Evolutionary conservation across 2,329 filamentous ascomycete genomes (phyloP).

Genomic region (Drechmeria coniospora): DNA sequence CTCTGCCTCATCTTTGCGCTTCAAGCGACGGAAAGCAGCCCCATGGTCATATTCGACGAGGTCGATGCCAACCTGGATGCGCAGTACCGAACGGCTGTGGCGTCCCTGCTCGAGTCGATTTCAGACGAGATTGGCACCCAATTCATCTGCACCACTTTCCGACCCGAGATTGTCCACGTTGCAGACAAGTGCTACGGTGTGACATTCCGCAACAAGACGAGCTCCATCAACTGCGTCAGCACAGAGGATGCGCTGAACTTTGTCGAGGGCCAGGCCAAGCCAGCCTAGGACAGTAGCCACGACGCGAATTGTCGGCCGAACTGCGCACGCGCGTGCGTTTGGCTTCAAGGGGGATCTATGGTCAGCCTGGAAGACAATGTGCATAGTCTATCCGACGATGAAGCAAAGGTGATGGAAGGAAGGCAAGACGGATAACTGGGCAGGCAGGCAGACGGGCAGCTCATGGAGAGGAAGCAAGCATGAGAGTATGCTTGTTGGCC

Average conservation of each 20-base stretch:
- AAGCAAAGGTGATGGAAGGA: too few relatives aligned
- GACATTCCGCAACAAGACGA: conserved; percentile 85
- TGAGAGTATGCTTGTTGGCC: too few relatives aligned
- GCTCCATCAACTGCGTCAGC: conserved; percentile 79
- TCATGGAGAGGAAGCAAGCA: too few relatives aligned
- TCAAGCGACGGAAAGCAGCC: conserved; percentile 89
- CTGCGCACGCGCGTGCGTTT: too few relatives aligned
- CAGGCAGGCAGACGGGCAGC: too few relatives aligned
- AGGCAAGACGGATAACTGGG: too few relatives aligned
- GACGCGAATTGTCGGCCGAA: neutral
- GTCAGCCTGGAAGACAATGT: too few relatives aligned
- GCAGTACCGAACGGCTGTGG: conserved; percentile 92
- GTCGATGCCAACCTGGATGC: conserved; percentile 97
- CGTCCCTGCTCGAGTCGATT: conserved; percentile 69
- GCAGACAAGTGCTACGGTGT: conserved; percentile 98
- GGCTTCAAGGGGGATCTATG: too few relatives aligned
- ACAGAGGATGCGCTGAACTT: conserved; percentile 82
- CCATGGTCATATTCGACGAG: conserved; percentile 98
- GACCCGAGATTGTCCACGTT: conserved; percentile 87
- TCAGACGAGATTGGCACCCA: conserved; percentile 52
- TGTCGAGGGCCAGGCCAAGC: conserved; percentile 63
- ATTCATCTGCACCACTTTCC: conserved; percentile 98
- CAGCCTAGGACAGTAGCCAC: conserved; percentile 8
- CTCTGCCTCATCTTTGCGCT: conserved; percentile 99
- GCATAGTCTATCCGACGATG: too few relatives aligned